These are phyloP conservation scores for Hypomontagnella submonticulosa DNA, from an alignment of 495 filamentous ascomycete species.

Conservation along the genomic window DNA sequence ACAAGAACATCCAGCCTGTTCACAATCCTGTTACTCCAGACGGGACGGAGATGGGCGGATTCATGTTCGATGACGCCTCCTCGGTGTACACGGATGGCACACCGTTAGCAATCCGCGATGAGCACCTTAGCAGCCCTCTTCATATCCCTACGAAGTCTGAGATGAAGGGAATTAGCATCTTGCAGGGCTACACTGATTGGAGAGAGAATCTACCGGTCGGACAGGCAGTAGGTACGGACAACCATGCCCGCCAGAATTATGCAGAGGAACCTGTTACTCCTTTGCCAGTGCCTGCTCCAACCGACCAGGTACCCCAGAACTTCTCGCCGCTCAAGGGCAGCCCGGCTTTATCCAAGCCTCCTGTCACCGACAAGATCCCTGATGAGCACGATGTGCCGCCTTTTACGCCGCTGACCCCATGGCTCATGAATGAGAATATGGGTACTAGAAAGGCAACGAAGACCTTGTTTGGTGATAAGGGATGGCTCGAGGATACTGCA, in stretches of 20 bases:
- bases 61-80: background rate
- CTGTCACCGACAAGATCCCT: background rate
- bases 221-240: background rate
- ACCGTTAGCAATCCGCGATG: conserved; percentile 1
- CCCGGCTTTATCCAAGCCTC: no score
- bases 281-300: background rate
- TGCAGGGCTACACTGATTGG: conserved; percentile 33
- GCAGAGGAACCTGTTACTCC: background rate
- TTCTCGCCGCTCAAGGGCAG: background rate
- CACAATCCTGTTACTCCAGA: conserved; percentile 12
- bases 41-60: background rate
- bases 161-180: conserved; percentile 10
- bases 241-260: background rate
- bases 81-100: conserved; percentile 25
- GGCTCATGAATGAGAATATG: conserved; percentile 18
- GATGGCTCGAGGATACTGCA: conserved; percentile 59
- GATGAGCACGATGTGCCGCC: conserved; percentile 18
- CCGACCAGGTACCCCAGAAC: background rate
- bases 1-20: conserved; percentile 13
- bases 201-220: background rate
- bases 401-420: conserved; percentile 44
- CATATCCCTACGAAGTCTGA: background rate
- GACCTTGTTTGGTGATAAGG: conserved; percentile 58
- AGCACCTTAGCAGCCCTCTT: conserved; percentile 2
- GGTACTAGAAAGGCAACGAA: conserved; percentile 41